These are phyloP conservation scores for Salix purpurea DNA, from an alignment of 345 rosid species.

Conservation along the genomic window DNA sequence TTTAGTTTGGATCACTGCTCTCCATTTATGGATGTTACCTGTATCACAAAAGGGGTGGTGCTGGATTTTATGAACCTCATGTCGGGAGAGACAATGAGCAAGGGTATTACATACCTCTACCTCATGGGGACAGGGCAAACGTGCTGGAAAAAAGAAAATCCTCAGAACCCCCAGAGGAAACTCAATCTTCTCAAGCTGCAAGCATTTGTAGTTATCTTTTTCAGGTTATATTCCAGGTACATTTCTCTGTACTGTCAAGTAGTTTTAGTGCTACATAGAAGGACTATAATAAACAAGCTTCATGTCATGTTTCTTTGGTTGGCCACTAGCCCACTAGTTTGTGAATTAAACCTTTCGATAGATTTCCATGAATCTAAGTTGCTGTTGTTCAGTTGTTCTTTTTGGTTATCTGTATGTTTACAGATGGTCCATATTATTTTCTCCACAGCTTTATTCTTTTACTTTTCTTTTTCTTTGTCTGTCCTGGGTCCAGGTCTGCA, in stretches of 20 bases:
- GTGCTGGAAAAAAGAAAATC: conserved; percentile 5
- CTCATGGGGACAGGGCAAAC: conserved; percentile 22
- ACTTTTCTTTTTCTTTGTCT: not conserved
- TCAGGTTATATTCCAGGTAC: conserved; percentile 62
- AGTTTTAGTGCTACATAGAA: not conserved
- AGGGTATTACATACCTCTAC: conserved; percentile 39
- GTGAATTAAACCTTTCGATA: not conserved
- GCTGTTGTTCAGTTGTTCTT: not conserved
- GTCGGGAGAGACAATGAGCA: conserved; percentile 38
- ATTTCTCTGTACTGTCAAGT: not conserved
- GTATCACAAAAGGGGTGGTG: conserved; percentile 23
- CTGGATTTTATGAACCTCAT: conserved; percentile 11
- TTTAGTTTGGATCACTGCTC: conserved; percentile 56
- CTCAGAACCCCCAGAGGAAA: conserved; percentile 11
- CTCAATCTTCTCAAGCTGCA: conserved; percentile 16
- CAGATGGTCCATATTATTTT: not conserved
- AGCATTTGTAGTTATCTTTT: conserved; percentile 38
- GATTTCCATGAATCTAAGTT: not conserved
- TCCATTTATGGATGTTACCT: conserved; percentile 57
- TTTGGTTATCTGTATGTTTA: not conserved
- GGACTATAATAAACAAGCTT: not conserved
- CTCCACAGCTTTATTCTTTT: not conserved
- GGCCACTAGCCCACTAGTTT: not conserved
- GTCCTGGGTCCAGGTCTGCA: not conserved
- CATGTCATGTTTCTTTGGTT: not conserved